Evolutionary conservation across 1,284 basidiomycete species (phyloP).

Genomic region (Tylopilus orsonianus): DNA sequence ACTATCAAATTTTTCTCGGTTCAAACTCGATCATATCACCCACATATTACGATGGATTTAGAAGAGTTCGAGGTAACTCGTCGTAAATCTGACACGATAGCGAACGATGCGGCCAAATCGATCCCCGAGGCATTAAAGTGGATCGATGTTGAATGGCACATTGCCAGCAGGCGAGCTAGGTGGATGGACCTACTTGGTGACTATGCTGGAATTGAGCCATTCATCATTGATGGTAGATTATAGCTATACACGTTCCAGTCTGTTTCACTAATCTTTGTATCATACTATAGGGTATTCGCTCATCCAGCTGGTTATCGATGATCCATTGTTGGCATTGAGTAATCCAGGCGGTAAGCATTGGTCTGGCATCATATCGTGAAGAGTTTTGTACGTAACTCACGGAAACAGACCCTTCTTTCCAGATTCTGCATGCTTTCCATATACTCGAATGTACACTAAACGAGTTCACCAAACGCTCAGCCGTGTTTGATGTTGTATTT

Average conservation of each 20-base stretch:
- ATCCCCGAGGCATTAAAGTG: slow-evolving; percentile 27
- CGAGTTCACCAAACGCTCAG: slow-evolving; percentile 49
- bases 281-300: slow-evolving; percentile 55
- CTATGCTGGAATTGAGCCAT: slow-evolving; percentile 66
- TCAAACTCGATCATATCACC: neutral
- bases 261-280: slow-evolving; percentile 1
- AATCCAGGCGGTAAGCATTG: slow-evolving; percentile 38
- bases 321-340: slow-evolving; percentile 56
- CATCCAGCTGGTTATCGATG: slow-evolving; percentile 56
- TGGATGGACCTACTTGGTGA: slow-evolving; percentile 74
- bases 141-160: slow-evolving; percentile 42
- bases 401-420: slow-evolving; percentile 51
- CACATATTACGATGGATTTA: slow-evolving; percentile 28
- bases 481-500: slow-evolving; percentile 65
- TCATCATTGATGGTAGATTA: slow-evolving; percentile 58
- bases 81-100: neutral
- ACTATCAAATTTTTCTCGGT: neutral
- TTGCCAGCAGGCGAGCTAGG: slow-evolving; percentile 40
- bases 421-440: slow-evolving; percentile 60
- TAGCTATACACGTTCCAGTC: neutral
- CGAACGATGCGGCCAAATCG: neutral
- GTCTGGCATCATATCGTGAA: neutral
- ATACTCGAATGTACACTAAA: slow-evolving; percentile 50
- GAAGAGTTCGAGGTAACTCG: slow-evolving; percentile 30
- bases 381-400: neutral